Base-by-base conservation (phyloP, 768 basidiomycete genomes). In the Serendipita indica region DNA sequence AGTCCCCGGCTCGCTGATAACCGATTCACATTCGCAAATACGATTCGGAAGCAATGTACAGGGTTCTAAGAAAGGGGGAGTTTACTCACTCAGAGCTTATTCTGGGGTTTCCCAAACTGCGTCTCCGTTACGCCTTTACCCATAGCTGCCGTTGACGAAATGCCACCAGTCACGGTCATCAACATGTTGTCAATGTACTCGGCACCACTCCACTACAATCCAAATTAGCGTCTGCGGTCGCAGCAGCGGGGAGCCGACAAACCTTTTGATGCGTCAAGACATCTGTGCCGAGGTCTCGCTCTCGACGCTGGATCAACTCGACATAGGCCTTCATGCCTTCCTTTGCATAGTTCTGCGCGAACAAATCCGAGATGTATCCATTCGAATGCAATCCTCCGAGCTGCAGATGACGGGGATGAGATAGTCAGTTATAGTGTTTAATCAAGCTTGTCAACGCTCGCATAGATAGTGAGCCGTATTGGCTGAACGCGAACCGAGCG, bases 281-380 rank as follows among this genome's bases (percentile, higher is more conserved):
- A 67, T 99, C 96, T 62, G 88, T 91, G 52, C 85, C 91, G 57
- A 96, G 78, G 64, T 97, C 92, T 54, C 91, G 80, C 69, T 99
- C 96, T 69, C 80, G 85, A 28, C 88, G 76, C 70, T 99, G 96
- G 58, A 99, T 76, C 60, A 98, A 74, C 72, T 93, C 89, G 62
- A 97, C 93, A 68, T 98, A 99, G 1, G 96, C 96, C 71, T 97
- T 92, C 96, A 99, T 99, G 39, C 94, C 96, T 62, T 94, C 93
- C 71, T 83, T 84, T 34, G 90, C 85, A 68, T 82, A 98, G 57
- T 85, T 78, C 64, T 80, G 71, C 2, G 96, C 94, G 70, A 99
- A 98, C 22, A 86, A 72, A 69, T 97, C 92, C 64, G 84, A 89
- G 68, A 98, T 98, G 71, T 91, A 94, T 30, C 85, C 96, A 71